These are phyloP conservation scores for Selenicereus undatus DNA, from an alignment of 148 eudicot genomes.

Conservation along the genomic window DNA sequence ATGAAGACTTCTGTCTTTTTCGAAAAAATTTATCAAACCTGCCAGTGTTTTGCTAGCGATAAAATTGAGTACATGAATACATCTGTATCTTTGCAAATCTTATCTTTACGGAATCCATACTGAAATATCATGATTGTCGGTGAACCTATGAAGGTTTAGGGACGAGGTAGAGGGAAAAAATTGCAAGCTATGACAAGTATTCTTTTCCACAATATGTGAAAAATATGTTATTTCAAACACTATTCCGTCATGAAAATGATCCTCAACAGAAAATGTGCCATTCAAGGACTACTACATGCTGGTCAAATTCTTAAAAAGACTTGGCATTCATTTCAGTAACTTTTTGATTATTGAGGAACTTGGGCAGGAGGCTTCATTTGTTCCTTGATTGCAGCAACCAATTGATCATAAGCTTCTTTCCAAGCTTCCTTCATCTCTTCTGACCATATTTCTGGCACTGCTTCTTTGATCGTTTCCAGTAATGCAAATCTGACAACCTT, in stretches of 20 bases:
- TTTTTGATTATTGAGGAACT: not conserved
- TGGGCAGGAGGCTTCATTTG: slow-evolving; percentile 50
- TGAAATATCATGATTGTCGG: too few species aligned
- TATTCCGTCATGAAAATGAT: not conserved
- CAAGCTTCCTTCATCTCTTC: slow-evolving; percentile 82
- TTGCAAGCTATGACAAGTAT: too few species aligned
- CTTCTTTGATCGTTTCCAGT: slow-evolving; percentile 76
- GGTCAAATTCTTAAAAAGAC: not conserved
- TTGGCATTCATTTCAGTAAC: not conserved
- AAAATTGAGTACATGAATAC: too few species aligned
- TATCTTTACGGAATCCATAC: too few species aligned
- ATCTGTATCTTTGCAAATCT: too few species aligned
- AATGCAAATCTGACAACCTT: slow-evolving; percentile 83
- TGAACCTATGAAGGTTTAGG: too few species aligned
- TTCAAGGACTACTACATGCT: not conserved
- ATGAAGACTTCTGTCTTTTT: too few species aligned
- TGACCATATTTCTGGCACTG: slow-evolving; percentile 88
- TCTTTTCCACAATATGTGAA: too few species aligned
- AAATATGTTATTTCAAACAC: too few species aligned
- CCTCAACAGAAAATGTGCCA: not conserved
- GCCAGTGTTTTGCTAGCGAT: too few species aligned
- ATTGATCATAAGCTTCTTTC: slow-evolving; percentile 73
- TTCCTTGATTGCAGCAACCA: slow-evolving; percentile 74
- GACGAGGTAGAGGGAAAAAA: too few species aligned
- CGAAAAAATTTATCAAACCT: too few species aligned